Evolutionary conservation across 495 filamentous ascomycete species (phyloP).

Genomic region (Penicillium herquei): DNA sequence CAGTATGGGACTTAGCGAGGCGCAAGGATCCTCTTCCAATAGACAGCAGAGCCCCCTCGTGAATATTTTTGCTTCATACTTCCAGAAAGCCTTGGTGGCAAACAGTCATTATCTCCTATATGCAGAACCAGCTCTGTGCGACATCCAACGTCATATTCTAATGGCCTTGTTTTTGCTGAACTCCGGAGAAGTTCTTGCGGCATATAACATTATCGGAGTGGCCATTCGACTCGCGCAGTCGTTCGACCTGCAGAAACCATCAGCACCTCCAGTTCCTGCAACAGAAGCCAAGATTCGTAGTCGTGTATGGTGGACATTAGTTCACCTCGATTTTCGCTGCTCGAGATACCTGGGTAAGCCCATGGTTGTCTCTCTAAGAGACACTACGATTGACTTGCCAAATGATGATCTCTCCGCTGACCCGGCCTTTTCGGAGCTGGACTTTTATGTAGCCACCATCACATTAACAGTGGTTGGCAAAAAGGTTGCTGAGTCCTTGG

Average conservation of each 20-base stretch:
- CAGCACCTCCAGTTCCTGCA: not conserved
- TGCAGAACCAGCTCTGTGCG: slow-evolving; percentile 16
- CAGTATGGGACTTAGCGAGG: not conserved
- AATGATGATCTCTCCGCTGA: not conserved
- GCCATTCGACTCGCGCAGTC: slow-evolving; percentile 30
- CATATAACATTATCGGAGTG: slow-evolving; percentile 34
- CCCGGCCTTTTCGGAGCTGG: not conserved
- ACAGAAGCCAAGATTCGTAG: not conserved
- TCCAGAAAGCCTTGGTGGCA: slow-evolving; percentile 23
- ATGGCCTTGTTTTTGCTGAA: slow-evolving; percentile 23
- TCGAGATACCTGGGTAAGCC: slow-evolving; percentile 29
- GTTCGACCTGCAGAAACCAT: slow-evolving; percentile 15
- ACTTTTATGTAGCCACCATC: not conserved
- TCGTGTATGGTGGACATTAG: slow-evolving; percentile 32
- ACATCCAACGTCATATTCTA: slow-evolving; percentile 27
- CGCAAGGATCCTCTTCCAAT: not conserved
- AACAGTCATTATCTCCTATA: slow-evolving; percentile 23
- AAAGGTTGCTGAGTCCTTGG: not conserved
- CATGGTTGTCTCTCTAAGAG: not conserved
- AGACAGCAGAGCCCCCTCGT: not conserved
- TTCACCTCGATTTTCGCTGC: slow-evolving; percentile 35
- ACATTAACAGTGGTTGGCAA: not conserved
- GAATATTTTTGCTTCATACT: slow-evolving; percentile 25
- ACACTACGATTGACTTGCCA: slow-evolving; percentile 5
- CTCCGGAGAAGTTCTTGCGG: slow-evolving; percentile 24